Percentiles rank a stretch among this genome's conserved stretches.
Evolutionary conservation across 768 basidiomycete genomes (phyloP).

Genomic region (Lepiota venenata): DNA sequence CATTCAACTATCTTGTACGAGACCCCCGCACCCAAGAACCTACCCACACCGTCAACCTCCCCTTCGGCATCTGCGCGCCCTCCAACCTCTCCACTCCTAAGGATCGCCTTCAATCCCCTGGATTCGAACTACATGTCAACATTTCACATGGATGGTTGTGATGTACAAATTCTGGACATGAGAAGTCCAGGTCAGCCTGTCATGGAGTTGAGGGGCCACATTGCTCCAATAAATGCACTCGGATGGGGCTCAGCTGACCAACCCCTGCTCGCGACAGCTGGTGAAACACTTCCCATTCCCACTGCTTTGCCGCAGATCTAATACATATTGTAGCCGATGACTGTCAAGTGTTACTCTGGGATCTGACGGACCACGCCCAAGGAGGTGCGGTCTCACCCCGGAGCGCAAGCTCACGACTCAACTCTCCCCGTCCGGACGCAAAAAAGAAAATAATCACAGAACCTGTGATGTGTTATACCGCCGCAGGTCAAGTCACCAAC

Average conservation of each 20-base stretch:
- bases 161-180: constrained; percentile 95
- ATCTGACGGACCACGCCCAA: constrained; percentile 65
- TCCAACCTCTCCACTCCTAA: constrained; percentile 75
- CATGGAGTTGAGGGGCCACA: constrained; percentile 85
- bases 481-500: constrained; percentile 74
- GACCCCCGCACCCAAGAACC: constrained; percentile 76
- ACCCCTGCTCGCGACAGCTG: constrained; percentile 83
- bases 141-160: constrained; percentile 89
- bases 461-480: constrained; percentile 83
- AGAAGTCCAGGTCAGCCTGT: constrained; percentile 94
- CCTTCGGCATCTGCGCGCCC: constrained; percentile 61
- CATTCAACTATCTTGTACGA: constrained; percentile 99
- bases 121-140: constrained; percentile 96
- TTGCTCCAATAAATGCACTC: constrained; percentile 78
- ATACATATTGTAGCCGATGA: constrained; percentile 68
- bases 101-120: constrained; percentile 88
- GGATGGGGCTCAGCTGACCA: constrained; percentile 88
- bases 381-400: constrained; percentile 60
- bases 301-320: background rate
- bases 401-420: constrained; percentile 66
- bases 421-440: constrained; percentile 78
- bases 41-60: constrained; percentile 54
- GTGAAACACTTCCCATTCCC: constrained; percentile 38
- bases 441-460: constrained; percentile 73
- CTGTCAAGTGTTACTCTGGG: constrained; percentile 92